Base-by-base conservation (phyloP, 2,329 filamentous ascomycete species). In the Fusarium redolens region DNA sequence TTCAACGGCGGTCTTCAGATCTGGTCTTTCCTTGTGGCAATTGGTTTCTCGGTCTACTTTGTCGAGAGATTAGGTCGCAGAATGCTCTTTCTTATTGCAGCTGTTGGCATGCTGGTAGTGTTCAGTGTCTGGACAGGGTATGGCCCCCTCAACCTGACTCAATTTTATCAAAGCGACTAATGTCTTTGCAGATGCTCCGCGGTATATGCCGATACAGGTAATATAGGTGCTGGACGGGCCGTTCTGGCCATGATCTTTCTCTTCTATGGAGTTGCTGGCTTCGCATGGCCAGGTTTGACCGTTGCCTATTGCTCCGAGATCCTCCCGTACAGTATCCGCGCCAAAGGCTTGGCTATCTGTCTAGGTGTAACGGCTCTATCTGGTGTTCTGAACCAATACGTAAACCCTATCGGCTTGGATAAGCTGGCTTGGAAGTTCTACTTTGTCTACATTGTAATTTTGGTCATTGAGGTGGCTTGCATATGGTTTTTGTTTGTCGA, bases 401-500 rank as follows among this genome's bases (percentile, higher is more conserved):
- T 75, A 15, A 75, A 75, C 51, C 72, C 71, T 3, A 60, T 75
- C n/a, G 72, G 72, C 14, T 47, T 74, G 7, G 43, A 74, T 30
- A 41, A 61, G 25, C 48, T 74, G 7, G 48, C 65, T 35, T 72
- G 71, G 71, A 55, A 51, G 3, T 74, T 74, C 37, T 74, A 72
- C 25, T 72, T 72, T 67, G 71, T 74, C 11, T 72, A 74, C 51
- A 74, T 73, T 37, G 72, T 47, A 2, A 65, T 75, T 5, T 51
- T 75, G 50, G 60, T 72, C 11, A 61, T 75, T 7, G 72, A 75
- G 45, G 73, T 71, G 28, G 40, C 71, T 12, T 55, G 71, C 38
- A 75, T 75, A 11, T 75, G 71, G 60, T 75, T 72, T 62, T 68
- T 71, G 50, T 75, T 75, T 28, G 72, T 73, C 17, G 72, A 75